Evolutionary conservation across 2,329 filamentous ascomycete genomes (phyloP), one percentile per base, ranked within the genome.

Genomic region (Fusarium ramigenum): DNA sequence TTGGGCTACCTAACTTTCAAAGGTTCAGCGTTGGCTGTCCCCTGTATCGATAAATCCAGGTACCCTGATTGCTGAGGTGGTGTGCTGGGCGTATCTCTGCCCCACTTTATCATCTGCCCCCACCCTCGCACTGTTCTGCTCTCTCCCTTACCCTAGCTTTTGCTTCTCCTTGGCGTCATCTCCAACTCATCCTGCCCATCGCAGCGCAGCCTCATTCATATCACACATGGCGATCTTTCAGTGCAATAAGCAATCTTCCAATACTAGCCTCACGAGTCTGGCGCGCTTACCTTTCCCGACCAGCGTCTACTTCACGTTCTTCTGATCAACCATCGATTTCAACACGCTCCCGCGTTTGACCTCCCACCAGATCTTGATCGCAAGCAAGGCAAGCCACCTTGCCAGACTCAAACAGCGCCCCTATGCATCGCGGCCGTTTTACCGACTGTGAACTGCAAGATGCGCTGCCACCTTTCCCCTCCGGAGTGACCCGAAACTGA

Each of bases 401-500:
- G 6, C 4, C 15, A 43, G 12, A 16, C 5, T 6, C 14, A 9
- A 16, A 14, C 40, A 4, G n/a, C 21, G n/a, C 5, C n/a, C 40
- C 6, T 15, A 23, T 1, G 9, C 40, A 43, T 4, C n/a, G 9
- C n/a, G n/a, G 1, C 16, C 10, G 23, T 19, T 9, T 44, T 3
- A 1, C 15, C n/a, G 10, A 12, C n/a, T 2, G 4, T 4, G 10
- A 25, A 9, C 8, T 42, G 14, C 21, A n/a, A 42, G 12, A 42
- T 19, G n/a, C 23, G 23, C 23, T 25, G 7, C 4, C 0, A 25
- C 2, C 42, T 44, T 44, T 25, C 42, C 8, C n/a, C 15, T 18
- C n/a, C 3, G 40, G n/a, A 0, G n/a, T 23, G 5, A 18, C 16
- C 9, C 16, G 2, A 18, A 18, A 2, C 1, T 5, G n/a, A 12